A percentile compares a stretch with the other conserved stretches of the same genome.
Evolutionary conservation across 345 rosid species (phyloP).

Genomic region (Gossypium rotundifolium): DNA sequence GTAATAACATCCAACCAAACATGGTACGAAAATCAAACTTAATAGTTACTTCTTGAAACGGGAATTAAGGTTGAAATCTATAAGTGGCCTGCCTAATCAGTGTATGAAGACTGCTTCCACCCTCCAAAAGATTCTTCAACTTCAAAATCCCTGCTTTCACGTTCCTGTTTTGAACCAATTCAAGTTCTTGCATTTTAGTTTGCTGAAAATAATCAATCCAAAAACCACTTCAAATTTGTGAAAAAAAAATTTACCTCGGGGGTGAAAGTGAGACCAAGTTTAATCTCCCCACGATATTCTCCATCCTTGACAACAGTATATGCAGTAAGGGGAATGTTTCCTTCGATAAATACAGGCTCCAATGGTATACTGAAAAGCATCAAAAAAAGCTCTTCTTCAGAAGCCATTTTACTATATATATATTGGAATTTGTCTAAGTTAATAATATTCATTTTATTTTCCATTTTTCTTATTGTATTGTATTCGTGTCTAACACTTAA

Average conservation of each 20-base stretch:
- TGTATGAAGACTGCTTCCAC: conserved; percentile 3
- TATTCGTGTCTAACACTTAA: no score
- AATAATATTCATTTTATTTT: no score
- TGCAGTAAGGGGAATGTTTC: conserved; percentile 43
- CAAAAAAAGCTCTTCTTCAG: not conserved
- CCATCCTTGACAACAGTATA: conserved; percentile 73
- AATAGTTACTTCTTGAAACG: not conserved
- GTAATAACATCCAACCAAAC: not conserved
- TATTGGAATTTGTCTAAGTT: no score
- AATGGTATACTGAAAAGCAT: conserved; percentile 46
- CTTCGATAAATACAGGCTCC: conserved; percentile 54
- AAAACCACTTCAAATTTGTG: no score
- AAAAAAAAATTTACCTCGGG: conserved; percentile 34
- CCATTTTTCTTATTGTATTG: no score
- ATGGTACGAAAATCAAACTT: not conserved
- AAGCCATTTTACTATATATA: no score
- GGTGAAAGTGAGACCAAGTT: conserved; percentile 56
- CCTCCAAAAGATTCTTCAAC: conserved; percentile 9
- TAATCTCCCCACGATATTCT: conserved; percentile 61
- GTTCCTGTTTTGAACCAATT: not conserved
- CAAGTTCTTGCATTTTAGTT: not conserved
- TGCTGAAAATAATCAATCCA: no score
- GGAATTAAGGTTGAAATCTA: not conserved
- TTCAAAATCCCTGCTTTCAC: not conserved
- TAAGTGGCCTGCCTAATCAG: not conserved